A percentile compares a stretch with the other conserved stretches of the same genome.
phyloP scores from a whole-genome alignment of 306 rosid species.

The Quercus suber region DNA sequence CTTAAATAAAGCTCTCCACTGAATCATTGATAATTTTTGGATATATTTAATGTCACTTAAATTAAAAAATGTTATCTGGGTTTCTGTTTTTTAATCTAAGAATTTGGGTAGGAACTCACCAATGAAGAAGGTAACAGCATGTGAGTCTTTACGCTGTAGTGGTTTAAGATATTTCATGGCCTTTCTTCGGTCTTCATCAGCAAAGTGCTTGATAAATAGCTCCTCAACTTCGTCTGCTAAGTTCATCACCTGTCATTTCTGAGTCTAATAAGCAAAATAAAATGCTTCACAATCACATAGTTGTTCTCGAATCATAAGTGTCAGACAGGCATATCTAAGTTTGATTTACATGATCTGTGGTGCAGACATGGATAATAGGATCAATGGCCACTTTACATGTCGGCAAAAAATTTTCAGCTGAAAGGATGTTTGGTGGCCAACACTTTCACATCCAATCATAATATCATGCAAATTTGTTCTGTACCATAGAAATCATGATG shows the following conservation, averaged over 20 bases:
- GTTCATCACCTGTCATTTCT: constrained; percentile 65
- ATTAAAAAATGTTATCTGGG: background rate
- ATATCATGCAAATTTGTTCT: constrained; percentile 19
- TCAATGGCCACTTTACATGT: constrained; percentile 70
- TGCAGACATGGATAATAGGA: constrained; percentile 44
- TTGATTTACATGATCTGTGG: constrained; percentile 25
- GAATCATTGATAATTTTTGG: constrained; percentile 17
- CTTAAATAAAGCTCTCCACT: constrained; percentile 31
- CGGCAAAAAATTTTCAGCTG: constrained; percentile 38
- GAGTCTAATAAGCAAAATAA: constrained; percentile 32
- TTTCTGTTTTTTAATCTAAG: background rate
- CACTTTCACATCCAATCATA: constrained; percentile 37
- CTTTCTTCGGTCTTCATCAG: constrained; percentile 73
- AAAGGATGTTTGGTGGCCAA: constrained; percentile 50
- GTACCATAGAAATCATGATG: constrained; percentile 4
- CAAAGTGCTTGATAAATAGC: constrained; percentile 60
- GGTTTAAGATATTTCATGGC: constrained; percentile 98
- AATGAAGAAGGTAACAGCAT: constrained; percentile 80
- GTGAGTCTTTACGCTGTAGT: constrained; percentile 73
- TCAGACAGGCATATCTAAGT: constrained; percentile 59
- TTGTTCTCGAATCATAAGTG: constrained; percentile 18
- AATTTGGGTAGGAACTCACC: constrained; percentile 47
- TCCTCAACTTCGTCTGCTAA: constrained; percentile 85
- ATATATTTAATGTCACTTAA: background rate
- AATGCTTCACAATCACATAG: constrained; percentile 22